These are phyloP conservation scores for Torulaspora gathmanii DNA, from an alignment of 805 yeast species.

Conservation along the genomic window DNA sequence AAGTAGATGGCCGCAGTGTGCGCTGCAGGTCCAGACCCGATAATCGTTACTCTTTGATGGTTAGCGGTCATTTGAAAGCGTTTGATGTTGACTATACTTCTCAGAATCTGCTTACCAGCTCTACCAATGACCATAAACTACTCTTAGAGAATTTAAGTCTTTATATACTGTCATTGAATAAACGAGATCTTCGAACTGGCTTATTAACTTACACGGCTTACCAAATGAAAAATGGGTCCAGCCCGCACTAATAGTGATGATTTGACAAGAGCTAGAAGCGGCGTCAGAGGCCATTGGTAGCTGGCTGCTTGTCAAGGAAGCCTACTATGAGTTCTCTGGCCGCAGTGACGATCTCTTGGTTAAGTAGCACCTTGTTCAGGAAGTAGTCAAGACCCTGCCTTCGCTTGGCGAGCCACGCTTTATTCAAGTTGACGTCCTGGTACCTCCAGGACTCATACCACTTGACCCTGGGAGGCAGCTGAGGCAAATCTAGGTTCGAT, in stretches of 20 bases:
- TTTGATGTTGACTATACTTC: background rate
- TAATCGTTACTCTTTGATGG: slow-evolving; percentile 78
- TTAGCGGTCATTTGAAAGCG: slow-evolving; percentile 4
- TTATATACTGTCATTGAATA: background rate
- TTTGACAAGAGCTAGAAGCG: background rate
- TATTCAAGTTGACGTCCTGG: slow-evolving; percentile 35
- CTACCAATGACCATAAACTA: background rate
- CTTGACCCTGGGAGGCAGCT: slow-evolving; percentile 48
- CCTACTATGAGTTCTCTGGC: slow-evolving; percentile 38
- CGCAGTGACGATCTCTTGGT: slow-evolving; percentile 40
- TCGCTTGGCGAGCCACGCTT: slow-evolving; percentile 49
- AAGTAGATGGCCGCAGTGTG: slow-evolving; percentile 98
- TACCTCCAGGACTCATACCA: slow-evolving; percentile 35
- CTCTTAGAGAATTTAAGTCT: background rate
- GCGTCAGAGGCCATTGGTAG: background rate
- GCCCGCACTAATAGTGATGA: background rate
- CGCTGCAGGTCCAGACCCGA: slow-evolving; percentile 99
- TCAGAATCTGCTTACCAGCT: background rate
- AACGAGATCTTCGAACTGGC: background rate
- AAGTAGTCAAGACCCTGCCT: slow-evolving; percentile 58
- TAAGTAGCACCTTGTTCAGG: slow-evolving; percentile 48
- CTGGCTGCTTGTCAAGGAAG: slow-evolving; percentile 33
- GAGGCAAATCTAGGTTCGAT: slow-evolving; percentile 39
- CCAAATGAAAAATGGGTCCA: slow-evolving; percentile 2
- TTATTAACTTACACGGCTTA: slow-evolving; percentile 5